Evolutionary conservation across 2,329 filamentous ascomycete genomes (phyloP), one percentile per base, ranked within the genome.

Genomic region (Pestalotiopsis sp.): DNA sequence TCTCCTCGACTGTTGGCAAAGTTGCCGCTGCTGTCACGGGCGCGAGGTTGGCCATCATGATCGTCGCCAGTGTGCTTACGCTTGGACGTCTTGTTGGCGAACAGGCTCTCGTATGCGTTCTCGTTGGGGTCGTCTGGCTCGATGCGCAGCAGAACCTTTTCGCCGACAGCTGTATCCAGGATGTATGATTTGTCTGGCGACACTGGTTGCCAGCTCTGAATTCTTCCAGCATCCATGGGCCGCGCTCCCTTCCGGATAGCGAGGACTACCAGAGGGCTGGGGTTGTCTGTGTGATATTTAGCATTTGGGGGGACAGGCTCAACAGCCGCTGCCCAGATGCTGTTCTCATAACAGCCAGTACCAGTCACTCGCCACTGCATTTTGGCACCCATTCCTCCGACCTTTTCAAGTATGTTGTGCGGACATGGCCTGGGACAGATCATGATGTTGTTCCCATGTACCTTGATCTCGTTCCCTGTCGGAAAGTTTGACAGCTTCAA

Each of bases 401-500:
- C 92, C 79, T 94, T 96, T 66, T 92, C 88, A 39, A 98, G 83
- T 25, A 97, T 91, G 72, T 86, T 88, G 64, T 87, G 85, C 2
- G 92, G 89, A 64, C 92, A 93, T 0, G 92, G 90, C 12, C 92
- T 90, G 1, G 94, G 91, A 49, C 92, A 92, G 77, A 99, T 98
- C 75, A 98, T 87, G 74, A 99, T 95, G 80, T 92, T 95, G 81
- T 97, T 97, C 60, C 92, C 95, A 74, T 97, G 91, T 70, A 90
- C 89, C 72, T 93, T 94, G 72, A 97, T 83, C 65, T 97, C 93
- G 66, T 88, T 86, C 64, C 92, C 90, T 36, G 89, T 85, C 3
- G 91, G 91, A 23, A 93, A 82, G 65, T 89, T 80, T 38, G 91
- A 89, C n/a, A 97, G 85, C 5, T 87, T 86, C 68, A 93, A 87